Percentiles rank a stretch among this genome's conserved stretches.
phyloP scores from a whole-genome alignment of 768 basidiomycete genomes.

The Crepidotus variabilis region DNA sequence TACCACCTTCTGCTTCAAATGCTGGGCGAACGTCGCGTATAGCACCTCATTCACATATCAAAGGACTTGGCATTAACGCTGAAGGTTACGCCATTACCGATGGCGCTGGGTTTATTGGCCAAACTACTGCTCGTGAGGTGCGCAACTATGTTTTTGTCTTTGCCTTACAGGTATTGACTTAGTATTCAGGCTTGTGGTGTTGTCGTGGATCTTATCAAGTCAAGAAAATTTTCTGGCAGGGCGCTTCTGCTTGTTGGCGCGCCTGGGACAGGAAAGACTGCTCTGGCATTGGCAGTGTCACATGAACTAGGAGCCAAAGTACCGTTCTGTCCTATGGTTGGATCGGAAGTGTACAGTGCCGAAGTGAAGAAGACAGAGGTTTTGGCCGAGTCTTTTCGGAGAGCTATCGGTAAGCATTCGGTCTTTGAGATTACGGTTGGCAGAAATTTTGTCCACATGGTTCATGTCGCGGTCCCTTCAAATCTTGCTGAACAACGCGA shows the following conservation, averaged over 20 bases:
- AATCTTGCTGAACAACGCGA: background rate
- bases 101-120: slow-evolving; percentile 87
- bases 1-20: slow-evolving; percentile 60
- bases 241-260: slow-evolving; percentile 91
- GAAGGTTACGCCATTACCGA: slow-evolving; percentile 77
- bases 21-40: slow-evolving; percentile 73
- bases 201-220: slow-evolving; percentile 84
- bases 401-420: slow-evolving; percentile 82
- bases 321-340: slow-evolving; percentile 99
- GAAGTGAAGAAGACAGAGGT: slow-evolving; percentile 99
- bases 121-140: slow-evolving; percentile 88
- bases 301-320: slow-evolving; percentile 94
- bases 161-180: background rate
- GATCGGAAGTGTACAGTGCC: slow-evolving; percentile 92
- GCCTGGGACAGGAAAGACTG: slow-evolving; percentile 98
- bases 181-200: slow-evolving; percentile 79
- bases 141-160: background rate
- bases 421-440: slow-evolving; percentile 8
- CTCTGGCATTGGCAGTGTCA: slow-evolving; percentile 90
- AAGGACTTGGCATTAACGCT: slow-evolving; percentile 84
- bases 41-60: slow-evolving; percentile 94
- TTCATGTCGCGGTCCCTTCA: background rate
- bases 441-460: too few relatives aligned
- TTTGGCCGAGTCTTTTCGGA: slow-evolving; percentile 87
- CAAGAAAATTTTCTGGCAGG: slow-evolving; percentile 90